A percentile compares a stretch with the other conserved stretches of the same genome.
phyloP scores from a whole-genome alignment of 352 stramenopile genomes.

The Phytophthora podocarpi region DNA sequence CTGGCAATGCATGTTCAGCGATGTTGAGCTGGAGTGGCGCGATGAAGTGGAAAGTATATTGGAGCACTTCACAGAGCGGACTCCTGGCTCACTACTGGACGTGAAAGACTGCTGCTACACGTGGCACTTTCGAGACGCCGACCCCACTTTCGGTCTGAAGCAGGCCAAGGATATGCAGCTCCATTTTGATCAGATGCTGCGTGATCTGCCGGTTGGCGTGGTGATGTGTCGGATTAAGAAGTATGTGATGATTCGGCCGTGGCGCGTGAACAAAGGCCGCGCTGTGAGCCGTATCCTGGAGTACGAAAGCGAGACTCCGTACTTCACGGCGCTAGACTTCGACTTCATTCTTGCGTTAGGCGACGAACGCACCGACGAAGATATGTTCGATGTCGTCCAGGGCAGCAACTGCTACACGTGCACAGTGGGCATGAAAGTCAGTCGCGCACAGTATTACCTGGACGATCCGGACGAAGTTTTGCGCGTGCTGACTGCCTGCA shows the following conservation, averaged over 20 bases:
- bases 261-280: constrained; percentile 87
- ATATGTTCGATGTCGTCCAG: constrained; percentile 92
- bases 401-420: constrained; percentile 90
- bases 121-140: constrained; percentile 89
- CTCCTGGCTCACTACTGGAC: constrained; percentile 83
- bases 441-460: constrained; percentile 82
- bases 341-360: constrained; percentile 88
- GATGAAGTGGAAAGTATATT: constrained; percentile 84
- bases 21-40: constrained; percentile 79
- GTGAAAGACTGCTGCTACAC: constrained; percentile 89
- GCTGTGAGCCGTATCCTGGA: constrained; percentile 85
- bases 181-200: constrained; percentile 91
- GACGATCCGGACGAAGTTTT: constrained; percentile 82
- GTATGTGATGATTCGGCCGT: constrained; percentile 87
- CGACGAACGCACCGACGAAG: constrained; percentile 88
- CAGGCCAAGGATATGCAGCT: constrained; percentile 90
- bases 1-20: constrained; percentile 87
- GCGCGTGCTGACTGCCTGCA: constrained; percentile 75
- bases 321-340: constrained; percentile 78
- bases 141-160: constrained; percentile 85
- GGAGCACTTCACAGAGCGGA: constrained; percentile 89
- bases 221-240: constrained; percentile 91
- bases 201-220: constrained; percentile 80
- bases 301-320: constrained; percentile 78
- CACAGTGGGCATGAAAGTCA: constrained; percentile 89